A percentile compares a stretch with the other conserved stretches of the same genome.
phyloP scores from a whole-genome alignment of 208 protist species.

The Perkinsela sp. region DNA sequence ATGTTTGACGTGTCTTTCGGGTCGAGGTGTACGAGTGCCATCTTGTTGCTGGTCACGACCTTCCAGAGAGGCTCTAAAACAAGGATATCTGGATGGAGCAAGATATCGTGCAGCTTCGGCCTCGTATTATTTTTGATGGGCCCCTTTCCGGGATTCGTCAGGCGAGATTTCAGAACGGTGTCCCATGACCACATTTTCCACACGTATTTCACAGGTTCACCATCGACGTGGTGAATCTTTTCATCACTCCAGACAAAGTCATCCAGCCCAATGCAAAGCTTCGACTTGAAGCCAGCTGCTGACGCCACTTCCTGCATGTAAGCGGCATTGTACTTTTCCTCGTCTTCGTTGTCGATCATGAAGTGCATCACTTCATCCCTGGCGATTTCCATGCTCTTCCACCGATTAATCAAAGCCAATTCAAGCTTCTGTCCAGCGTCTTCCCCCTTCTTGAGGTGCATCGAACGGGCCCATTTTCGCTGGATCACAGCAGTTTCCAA shows the following conservation, averaged over 20 bases:
- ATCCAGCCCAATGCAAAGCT: constrained; percentile 57
- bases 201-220: constrained; percentile 26
- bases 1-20: constrained; percentile 28
- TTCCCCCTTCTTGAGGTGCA: constrained; percentile 21
- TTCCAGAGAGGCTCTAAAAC: constrained; percentile 70
- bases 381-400: constrained; percentile 15
- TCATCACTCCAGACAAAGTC: constrained; percentile 43
- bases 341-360: constrained; percentile 39
- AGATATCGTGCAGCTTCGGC: constrained; percentile 43
- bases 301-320: constrained; percentile 31
- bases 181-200: constrained; percentile 77
- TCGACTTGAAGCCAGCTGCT: constrained; percentile 27
- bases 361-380: constrained; percentile 47
- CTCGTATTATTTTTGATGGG: constrained; percentile 23
- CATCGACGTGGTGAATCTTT: constrained; percentile 27
- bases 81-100: constrained; percentile 33
- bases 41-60: constrained; percentile 63
- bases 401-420: constrained; percentile 19
- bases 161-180: constrained; percentile 34
- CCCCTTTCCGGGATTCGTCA: constrained; percentile 17
- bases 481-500: constrained; percentile 55
- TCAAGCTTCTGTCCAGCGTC: constrained; percentile 23
- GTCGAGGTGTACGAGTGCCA: constrained; percentile 41
- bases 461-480: constrained; percentile 38
- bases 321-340: constrained; percentile 54